These are phyloP conservation scores for Mesembryanthemum crystallinum DNA, from an alignment of 148 eudicot genomes.

Conservation along the genomic window DNA sequence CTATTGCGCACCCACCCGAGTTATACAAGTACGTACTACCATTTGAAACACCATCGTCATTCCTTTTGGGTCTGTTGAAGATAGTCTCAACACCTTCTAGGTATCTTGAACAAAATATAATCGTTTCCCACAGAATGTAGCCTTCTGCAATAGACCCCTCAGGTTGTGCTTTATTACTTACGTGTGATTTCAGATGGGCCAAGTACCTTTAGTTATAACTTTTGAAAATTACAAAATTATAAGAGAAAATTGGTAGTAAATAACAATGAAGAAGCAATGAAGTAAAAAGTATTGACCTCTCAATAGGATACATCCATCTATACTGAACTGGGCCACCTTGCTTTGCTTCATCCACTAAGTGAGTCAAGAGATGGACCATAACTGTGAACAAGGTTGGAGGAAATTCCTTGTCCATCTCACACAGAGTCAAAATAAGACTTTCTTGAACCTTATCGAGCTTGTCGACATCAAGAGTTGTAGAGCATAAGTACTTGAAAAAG, in stretches of 20 bases:
- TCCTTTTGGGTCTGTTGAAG: too few species aligned
- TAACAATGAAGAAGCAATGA: too few species aligned
- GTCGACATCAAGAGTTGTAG: not conserved
- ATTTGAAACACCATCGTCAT: not conserved
- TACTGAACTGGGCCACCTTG: slow-evolving; percentile 8
- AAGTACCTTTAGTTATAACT: too few species aligned
- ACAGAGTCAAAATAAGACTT: not conserved
- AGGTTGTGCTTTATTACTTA: too few species aligned
- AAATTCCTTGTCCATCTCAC: not conserved
- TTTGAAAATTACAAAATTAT: too few species aligned
- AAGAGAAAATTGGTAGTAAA: too few species aligned
- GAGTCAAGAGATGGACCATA: slow-evolving; percentile 15
- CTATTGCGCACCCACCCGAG: not conserved
- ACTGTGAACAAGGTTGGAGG: not conserved
- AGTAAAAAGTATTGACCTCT: not conserved
- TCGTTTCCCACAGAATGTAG: too few species aligned
- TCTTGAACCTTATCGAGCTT: not conserved
- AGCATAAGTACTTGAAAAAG: slow-evolving; percentile 5
- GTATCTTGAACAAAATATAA: too few species aligned
- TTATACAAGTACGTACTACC: not conserved
- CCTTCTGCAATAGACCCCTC: too few species aligned
- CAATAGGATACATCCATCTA: not conserved
- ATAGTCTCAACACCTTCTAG: too few species aligned
- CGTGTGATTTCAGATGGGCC: too few species aligned
- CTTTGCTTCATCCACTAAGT: slow-evolving; percentile 6